Conservation (phyloP, 1,284 basidiomycete genomes). For the Schizophyllum commune region DNA sequence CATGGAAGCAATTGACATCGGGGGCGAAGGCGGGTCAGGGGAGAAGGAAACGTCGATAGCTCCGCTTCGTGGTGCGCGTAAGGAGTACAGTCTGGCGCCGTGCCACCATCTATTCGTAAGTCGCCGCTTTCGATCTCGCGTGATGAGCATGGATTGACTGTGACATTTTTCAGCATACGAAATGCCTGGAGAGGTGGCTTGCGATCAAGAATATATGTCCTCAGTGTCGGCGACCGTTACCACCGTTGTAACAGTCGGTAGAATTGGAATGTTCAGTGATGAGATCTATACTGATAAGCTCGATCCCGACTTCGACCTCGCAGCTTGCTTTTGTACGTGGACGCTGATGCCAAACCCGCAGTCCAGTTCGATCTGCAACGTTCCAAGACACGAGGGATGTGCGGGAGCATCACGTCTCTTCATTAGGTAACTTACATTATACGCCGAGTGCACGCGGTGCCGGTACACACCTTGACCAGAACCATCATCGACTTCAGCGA, state of each 20-base stretch:
- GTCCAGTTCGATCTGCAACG: too few relatives aligned
- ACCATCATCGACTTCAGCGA: too few relatives aligned
- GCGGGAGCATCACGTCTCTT: too few relatives aligned
- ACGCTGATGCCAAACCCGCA: too few relatives aligned
- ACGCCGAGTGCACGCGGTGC: too few relatives aligned
- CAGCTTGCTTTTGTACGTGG: too few relatives aligned
- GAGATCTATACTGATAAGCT: too few relatives aligned
- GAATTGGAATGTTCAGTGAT: too few relatives aligned
- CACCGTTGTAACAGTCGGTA: constrained; percentile 46
- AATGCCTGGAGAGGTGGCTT: constrained; percentile 83
- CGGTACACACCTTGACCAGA: too few relatives aligned
- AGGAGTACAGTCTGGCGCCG: constrained; percentile 78
- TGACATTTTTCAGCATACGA: constrained; percentile 54
- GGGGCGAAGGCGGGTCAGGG: constrained; percentile 19
- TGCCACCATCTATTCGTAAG: constrained; percentile 85
- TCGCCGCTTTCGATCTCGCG: constrained; percentile 11
- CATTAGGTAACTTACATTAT: too few relatives aligned
- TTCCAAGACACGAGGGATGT: too few relatives aligned
- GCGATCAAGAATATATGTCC: constrained; percentile 91
- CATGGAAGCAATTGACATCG: constrained; percentile 74
- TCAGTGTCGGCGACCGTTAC: constrained; percentile 75
- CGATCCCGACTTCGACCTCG: too few relatives aligned
- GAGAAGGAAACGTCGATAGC: constrained; percentile 17
- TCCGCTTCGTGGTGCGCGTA: constrained; percentile 27
- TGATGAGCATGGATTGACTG: constrained; percentile 1